A percentile compares a stretch with the other conserved stretches of the same genome.
phyloP scores from a whole-genome alignment of 495 filamentous ascomycete genomes.

The Neurospora sp. region DNA sequence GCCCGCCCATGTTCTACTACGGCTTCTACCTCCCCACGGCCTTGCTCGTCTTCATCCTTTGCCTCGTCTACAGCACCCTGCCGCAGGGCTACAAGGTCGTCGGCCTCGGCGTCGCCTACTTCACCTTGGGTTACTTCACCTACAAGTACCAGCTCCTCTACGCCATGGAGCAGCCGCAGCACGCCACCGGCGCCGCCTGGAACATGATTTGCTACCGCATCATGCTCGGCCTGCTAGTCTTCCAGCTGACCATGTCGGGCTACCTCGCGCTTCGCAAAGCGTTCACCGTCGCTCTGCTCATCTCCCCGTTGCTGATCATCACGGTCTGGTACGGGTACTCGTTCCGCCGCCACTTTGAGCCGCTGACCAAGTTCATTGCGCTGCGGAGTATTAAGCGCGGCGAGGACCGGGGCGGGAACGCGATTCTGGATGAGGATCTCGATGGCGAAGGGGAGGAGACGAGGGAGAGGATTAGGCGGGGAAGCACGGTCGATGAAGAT shows the following conservation, averaged over 20 bases:
- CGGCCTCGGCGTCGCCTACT: slow-evolving; percentile 77
- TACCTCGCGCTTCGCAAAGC: slow-evolving; percentile 66
- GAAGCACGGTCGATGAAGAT: slow-evolving; percentile 53
- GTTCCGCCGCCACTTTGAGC: slow-evolving; percentile 65
- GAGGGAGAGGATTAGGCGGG: slow-evolving; percentile 23
- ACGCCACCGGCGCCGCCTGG: slow-evolving; percentile 91
- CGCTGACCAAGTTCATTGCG: slow-evolving; percentile 84
- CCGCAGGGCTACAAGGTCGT: slow-evolving; percentile 74
- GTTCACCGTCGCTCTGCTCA: slow-evolving; percentile 56
- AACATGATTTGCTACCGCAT: slow-evolving; percentile 87
- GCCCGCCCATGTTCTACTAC: slow-evolving; percentile 85
- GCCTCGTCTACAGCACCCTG: slow-evolving; percentile 86
- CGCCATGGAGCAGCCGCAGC: slow-evolving; percentile 94
- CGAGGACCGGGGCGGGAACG: slow-evolving; percentile 27
- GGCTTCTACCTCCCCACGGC: slow-evolving; percentile 91
- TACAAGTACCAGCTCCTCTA: slow-evolving; percentile 98
- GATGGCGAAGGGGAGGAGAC: slow-evolving; percentile 20
- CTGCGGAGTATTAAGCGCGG: slow-evolving; percentile 67
- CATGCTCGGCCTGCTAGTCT: slow-evolving; percentile 71
- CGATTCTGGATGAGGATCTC: slow-evolving; percentile 28
- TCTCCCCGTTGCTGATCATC: slow-evolving; percentile 63
- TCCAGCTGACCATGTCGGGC: slow-evolving; percentile 85
- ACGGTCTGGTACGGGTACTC: slow-evolving; percentile 81
- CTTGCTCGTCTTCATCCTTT: slow-evolving; percentile 85
- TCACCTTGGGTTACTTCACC: slow-evolving; percentile 78